phyloP scores from a whole-genome alignment of 176 grass and related monocot species.

The Zizania latifolia region DNA sequence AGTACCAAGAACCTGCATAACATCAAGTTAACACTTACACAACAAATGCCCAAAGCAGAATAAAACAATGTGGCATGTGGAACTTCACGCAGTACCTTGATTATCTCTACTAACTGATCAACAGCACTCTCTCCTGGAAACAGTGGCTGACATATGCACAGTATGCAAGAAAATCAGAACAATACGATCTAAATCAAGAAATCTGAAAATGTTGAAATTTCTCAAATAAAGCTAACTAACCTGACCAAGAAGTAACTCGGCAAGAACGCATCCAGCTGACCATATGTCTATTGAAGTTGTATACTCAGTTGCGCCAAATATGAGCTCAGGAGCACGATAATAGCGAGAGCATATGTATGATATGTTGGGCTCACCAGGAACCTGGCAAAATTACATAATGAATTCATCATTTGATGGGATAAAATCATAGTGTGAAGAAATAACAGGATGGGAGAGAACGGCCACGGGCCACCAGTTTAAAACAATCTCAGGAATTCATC shows the following conservation, averaged over 20 bases:
- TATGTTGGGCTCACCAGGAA: constrained; percentile 57
- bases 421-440: neutral
- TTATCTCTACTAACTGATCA: constrained; percentile 84
- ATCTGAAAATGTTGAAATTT: neutral
- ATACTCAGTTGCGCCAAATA: constrained; percentile 65
- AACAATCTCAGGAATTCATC: neutral
- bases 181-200: neutral
- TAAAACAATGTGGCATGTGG: neutral
- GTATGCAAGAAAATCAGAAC: constrained; percentile 25
- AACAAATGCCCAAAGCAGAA: neutral
- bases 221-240: constrained; percentile 36
- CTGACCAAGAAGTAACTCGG: constrained; percentile 66
- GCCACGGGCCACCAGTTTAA: neutral
- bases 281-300: constrained; percentile 68
- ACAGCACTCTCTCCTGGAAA: constrained; percentile 89
- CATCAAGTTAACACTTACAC: neutral
- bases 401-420: neutral
- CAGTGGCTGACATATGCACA: constrained; percentile 53
- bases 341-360: constrained; percentile 71
- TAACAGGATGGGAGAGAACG: neutral
- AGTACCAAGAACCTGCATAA: constrained; percentile 78
- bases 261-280: constrained; percentile 68
- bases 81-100: constrained; percentile 59
- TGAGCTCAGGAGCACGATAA: constrained; percentile 69
- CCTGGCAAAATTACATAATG: constrained; percentile 1